Conservation (phyloP, 768 basidiomycete genomes). For the Suillus americanus region DNA sequence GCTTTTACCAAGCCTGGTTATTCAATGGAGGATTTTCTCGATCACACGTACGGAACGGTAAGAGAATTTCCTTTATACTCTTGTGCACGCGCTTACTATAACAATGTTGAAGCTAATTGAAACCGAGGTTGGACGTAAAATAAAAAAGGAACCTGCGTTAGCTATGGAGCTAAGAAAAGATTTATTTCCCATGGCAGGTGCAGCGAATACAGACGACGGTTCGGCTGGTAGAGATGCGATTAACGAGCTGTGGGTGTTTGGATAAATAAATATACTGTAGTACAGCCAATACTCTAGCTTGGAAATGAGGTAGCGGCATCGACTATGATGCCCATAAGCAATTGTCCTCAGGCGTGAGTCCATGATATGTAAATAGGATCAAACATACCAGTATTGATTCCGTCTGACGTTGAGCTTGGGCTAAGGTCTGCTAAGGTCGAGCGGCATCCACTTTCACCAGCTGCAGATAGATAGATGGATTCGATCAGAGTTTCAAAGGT, state of each 20-base stretch:
- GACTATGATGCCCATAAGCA: neutral
- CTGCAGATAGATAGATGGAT: conserved; percentile 21
- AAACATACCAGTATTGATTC: neutral
- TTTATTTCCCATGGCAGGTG: conserved; percentile 30
- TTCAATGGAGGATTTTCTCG: conserved; percentile 92
- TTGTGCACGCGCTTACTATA: conserved; percentile 6
- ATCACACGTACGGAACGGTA: conserved; percentile 88
- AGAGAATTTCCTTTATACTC: conserved; percentile 20
- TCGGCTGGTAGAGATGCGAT: conserved; percentile 34
- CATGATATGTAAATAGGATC: conserved; percentile 3
- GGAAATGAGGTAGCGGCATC: neutral
- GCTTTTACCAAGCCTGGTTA: conserved; percentile 94
- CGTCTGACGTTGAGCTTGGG: neutral
- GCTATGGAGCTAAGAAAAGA: conserved; percentile 40
- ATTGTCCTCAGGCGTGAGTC: neutral
- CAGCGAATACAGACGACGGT: conserved; percentile 8
- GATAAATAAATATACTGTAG: conserved; percentile 8
- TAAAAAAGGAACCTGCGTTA: conserved; percentile 76
- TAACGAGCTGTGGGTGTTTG: conserved; percentile 49
- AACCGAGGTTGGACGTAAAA: conserved; percentile 74
- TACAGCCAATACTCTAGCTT: neutral
- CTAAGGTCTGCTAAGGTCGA: neutral
- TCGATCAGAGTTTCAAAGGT: conserved; percentile 36
- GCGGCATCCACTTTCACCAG: neutral
- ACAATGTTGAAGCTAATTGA: conserved; percentile 68